Conservation (phyloP, 176 grass and related monocot species). For the Cenchrus purpureus region DNA sequence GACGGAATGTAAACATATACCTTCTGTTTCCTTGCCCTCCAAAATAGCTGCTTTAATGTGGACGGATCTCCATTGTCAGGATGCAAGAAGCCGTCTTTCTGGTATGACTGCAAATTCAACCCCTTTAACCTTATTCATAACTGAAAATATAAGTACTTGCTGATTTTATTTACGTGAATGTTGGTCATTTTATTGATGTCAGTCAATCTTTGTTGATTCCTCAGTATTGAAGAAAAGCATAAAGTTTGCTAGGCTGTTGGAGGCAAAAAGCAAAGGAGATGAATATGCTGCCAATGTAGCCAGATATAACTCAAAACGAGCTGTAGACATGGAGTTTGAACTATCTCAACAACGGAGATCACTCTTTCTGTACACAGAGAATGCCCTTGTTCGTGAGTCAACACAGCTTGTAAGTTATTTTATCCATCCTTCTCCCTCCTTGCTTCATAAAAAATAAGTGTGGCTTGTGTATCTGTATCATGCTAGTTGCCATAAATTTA, state of each 20-base stretch:
- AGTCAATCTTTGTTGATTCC: conserved; percentile 33
- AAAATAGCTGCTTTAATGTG: conserved; percentile 83
- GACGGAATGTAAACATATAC: background rate
- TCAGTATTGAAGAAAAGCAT: conserved; percentile 83
- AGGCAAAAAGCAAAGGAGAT: conserved; percentile 47
- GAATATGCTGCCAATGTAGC: conserved; percentile 46
- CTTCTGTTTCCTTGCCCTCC: conserved; percentile 31
- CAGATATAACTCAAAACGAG: conserved; percentile 47
- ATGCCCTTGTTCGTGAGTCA: conserved; percentile 67
- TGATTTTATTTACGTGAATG: background rate
- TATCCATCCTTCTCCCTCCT: conserved; percentile 3
- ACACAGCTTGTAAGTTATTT: conserved; percentile 79
- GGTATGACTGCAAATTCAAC: conserved; percentile 51
- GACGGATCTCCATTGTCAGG: conserved; percentile 88
- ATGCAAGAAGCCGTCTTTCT: conserved; percentile 74
- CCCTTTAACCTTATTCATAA: conserved; percentile 17
- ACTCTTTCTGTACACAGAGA: conserved; percentile 76
- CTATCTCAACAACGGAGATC: conserved; percentile 81
- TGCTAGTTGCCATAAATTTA: conserved; percentile 2
- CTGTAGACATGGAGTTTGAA: conserved; percentile 62
- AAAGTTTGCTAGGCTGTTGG: conserved; percentile 66
- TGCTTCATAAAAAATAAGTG: background rate
- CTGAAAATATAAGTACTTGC: background rate
- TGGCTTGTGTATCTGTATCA: background rate
- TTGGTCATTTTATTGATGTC: conserved; percentile 26